These are phyloP conservation scores for Melocanna baccifera DNA, from an alignment of 176 grass and related monocot genomes.

Conservation along the genomic window DNA sequence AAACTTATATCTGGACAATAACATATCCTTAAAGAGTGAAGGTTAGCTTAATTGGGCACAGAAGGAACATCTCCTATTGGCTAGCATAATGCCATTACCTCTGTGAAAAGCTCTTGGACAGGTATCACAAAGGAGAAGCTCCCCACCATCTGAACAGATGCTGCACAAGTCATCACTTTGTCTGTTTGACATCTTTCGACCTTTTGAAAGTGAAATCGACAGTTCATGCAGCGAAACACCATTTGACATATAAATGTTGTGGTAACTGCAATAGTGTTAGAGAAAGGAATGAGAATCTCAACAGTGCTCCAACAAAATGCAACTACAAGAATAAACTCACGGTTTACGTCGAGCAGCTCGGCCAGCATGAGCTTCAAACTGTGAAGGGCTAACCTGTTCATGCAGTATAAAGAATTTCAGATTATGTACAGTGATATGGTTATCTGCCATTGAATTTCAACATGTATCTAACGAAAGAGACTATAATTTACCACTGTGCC, in stretches of 20 bases:
- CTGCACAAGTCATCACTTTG: constrained; percentile 92
- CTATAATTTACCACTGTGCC: constrained; percentile 62
- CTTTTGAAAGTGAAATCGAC: constrained; percentile 83
- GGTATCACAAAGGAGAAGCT: constrained; percentile 88
- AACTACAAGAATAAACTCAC: constrained; percentile 50
- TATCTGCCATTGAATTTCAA: constrained; percentile 6
- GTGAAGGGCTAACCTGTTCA: constrained; percentile 90
- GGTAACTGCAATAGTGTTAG: constrained; percentile 63
- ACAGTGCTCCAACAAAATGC: background rate
- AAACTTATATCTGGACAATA: constrained; percentile 11
- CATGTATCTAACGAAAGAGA: constrained; percentile 10
- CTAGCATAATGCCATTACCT: constrained; percentile 48
- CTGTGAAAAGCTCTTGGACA: constrained; percentile 96
- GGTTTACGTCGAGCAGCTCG: constrained; percentile 86
- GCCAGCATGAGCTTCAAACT: constrained; percentile 96
- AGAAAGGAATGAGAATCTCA: constrained; percentile 19
- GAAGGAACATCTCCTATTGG: background rate
- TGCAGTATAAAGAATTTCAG: constrained; percentile 28
- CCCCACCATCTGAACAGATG: constrained; percentile 86
- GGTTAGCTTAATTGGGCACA: background rate
- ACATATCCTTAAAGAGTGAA: background rate
- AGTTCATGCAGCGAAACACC: constrained; percentile 95
- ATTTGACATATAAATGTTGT: constrained; percentile 98
- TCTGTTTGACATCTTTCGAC: constrained; percentile 52
- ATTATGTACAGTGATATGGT: constrained; percentile 19